Evolutionary conservation across 2,329 filamentous ascomycete species (phyloP).

Genomic region (Venturia carpophila): DNA sequence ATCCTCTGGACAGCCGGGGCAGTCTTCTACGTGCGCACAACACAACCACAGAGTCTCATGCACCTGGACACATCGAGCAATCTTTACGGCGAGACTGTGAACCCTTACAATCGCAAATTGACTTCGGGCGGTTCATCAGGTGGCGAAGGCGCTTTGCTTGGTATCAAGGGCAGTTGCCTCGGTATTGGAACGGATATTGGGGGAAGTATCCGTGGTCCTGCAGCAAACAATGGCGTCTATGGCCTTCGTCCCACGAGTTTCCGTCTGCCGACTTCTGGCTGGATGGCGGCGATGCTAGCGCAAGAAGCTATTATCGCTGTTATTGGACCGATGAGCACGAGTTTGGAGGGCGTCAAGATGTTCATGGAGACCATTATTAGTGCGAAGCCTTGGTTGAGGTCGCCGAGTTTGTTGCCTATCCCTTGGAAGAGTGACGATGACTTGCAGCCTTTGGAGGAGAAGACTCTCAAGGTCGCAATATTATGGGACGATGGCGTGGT

Average conservation of each 20-base stretch:
- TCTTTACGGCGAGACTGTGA: conserved; percentile 46
- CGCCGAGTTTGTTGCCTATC: conserved; percentile 52
- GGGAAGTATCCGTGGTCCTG: conserved; percentile 42
- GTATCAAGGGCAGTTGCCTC: conserved; percentile 44
- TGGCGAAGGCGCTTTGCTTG: conserved; percentile 50
- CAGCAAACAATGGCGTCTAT: conserved; percentile 41
- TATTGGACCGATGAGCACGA: conserved; percentile 48
- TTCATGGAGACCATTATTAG: conserved; percentile 48
- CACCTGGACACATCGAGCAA: conserved; percentile 46
- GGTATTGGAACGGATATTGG: conserved; percentile 49
- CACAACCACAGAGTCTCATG: conserved; percentile 49
- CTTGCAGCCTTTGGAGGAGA: conserved; percentile 17
- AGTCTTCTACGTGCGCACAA: conserved; percentile 47
- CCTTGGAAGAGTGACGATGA: conserved; percentile 41
- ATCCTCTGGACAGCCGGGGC: conserved; percentile 42
- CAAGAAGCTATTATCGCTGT: conserved; percentile 42
- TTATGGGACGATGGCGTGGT: conserved; percentile 60
- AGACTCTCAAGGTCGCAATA: conserved; percentile 49
- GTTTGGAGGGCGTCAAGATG: conserved; percentile 44
- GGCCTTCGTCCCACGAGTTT: conserved; percentile 38
- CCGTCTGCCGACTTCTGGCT: conserved; percentile 38
- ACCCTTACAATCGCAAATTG: conserved; percentile 46
- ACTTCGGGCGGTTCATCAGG: conserved; percentile 49
- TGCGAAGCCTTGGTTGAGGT: conserved; percentile 48
- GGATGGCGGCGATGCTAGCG: conserved; percentile 37